Evolutionary conservation across 176 grass and related monocot species (phyloP).

Genomic region (Olyra latifolia): DNA sequence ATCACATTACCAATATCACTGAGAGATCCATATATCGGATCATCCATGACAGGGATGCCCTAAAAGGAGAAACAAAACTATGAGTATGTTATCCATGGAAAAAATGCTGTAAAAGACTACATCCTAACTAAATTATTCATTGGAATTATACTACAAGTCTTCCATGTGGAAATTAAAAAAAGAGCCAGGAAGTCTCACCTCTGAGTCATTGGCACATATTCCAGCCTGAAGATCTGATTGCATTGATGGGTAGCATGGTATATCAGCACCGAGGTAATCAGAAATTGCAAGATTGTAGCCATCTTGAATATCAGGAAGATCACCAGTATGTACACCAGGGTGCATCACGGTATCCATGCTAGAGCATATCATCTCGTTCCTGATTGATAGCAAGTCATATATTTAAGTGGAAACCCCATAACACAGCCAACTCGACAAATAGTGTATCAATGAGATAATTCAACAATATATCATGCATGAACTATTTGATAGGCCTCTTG

Average conservation of each 20-base stretch:
- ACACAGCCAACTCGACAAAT: constrained; percentile 15
- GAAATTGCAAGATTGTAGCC: constrained; percentile 69
- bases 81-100: constrained; percentile 19
- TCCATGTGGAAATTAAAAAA: neutral
- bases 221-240: constrained; percentile 74
- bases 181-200: constrained; percentile 27
- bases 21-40: constrained; percentile 77
- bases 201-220: constrained; percentile 38
- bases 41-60: constrained; percentile 58
- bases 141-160: neutral
- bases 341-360: constrained; percentile 65
- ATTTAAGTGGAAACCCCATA: constrained; percentile 4
- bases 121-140: neutral
- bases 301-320: constrained; percentile 68
- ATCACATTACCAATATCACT: constrained; percentile 62
- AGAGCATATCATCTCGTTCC: constrained; percentile 53
- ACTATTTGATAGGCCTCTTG: constrained; percentile 23
- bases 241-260: constrained; percentile 66
- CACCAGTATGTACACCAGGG: constrained; percentile 47
- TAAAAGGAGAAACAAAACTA: constrained; percentile 34
- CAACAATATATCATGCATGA: neutral
- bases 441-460: constrained; percentile 6
- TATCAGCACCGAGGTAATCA: constrained; percentile 72
- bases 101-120: constrained; percentile 12
- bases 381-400: constrained; percentile 25